Evolutionary conservation across 495 filamentous ascomycete genomes (phyloP), one percentile per base, ranked within the genome.

Genomic region (Immersiella caudata): DNA sequence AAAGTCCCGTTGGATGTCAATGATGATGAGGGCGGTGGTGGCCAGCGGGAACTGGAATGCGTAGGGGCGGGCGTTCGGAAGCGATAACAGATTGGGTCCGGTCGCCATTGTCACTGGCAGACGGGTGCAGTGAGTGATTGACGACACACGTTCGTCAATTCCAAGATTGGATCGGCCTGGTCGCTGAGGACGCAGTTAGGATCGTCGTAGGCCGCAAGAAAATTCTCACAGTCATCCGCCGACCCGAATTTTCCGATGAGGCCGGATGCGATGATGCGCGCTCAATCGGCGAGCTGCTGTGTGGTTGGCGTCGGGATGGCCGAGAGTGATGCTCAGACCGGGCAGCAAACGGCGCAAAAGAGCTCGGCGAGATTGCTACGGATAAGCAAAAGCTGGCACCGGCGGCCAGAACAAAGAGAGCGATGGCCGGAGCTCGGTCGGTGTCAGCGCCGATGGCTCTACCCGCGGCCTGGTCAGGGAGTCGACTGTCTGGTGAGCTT

Each of bases 1-100:
- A 68, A 88, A 84, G 70, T 74, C 85, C 20, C 77, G 70, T 75
- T 89, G 85, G 70, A 86, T 84, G 76, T 89, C 85, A 62, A 89
- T 86, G 55, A 89, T 76, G 66, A 88, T 74, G 24, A 88, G 77
- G 14, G 84, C 85, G 0, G 85, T 86, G 12, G 79, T 80, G n/a
- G 69, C 51, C 1, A 71, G 67, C 9, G 79, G 75, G 58, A 78
- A 81, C 35, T 69, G 70, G 60, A 76, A 81, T 33, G 73, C 70
- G 68, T 81, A 79, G 3, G 79, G 79, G 11, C 75, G 68, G 36
- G 79, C 77, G 64, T 76, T 78, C n/a, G 74, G 71, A 12, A 81
- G 75, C 0, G 76, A 70, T 8, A 81, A 54, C 21, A 68, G 73
- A n/a, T 58, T 14, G 20, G 21, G 58, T 22, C 22, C 21, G 21